These are phyloP conservation scores for Irpex lacteus DNA, from an alignment of 1,284 basidiomycete species.

Conservation along the genomic window DNA sequence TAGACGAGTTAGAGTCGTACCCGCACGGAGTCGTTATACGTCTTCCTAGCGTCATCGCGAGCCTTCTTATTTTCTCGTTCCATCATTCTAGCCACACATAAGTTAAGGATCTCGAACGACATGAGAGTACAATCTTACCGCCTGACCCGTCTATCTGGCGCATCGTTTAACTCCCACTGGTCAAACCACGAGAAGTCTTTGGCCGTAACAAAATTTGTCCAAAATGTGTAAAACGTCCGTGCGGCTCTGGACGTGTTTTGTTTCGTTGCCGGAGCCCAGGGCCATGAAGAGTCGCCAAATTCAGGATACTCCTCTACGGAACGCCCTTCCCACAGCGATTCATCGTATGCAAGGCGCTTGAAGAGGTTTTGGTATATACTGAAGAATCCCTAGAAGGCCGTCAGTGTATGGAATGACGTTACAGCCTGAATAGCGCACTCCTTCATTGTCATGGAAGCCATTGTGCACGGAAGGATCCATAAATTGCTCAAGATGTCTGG, in stretches of 20 bases:
- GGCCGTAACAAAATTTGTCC: slow-evolving; percentile 84
- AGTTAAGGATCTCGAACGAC: neutral
- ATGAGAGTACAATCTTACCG: slow-evolving; percentile 42
- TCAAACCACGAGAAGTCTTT: slow-evolving; percentile 94
- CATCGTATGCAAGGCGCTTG: slow-evolving; percentile 80
- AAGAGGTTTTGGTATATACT: slow-evolving; percentile 91
- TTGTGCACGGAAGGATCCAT: slow-evolving; percentile 78
- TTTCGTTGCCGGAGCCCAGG: slow-evolving; percentile 55
- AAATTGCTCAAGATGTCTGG: slow-evolving; percentile 83
- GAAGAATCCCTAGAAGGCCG: slow-evolving; percentile 74
- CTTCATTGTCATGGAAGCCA: slow-evolving; percentile 66
- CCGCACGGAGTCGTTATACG: slow-evolving; percentile 91
- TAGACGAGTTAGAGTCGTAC: slow-evolving; percentile 43
- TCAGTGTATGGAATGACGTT: neutral
- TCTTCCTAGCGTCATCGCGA: slow-evolving; percentile 82
- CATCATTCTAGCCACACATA: slow-evolving; percentile 61
- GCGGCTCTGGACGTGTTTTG: slow-evolving; percentile 45
- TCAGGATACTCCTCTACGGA: slow-evolving; percentile 57
- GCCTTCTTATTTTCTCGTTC: slow-evolving; percentile 96
- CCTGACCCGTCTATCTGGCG: slow-evolving; percentile 83
- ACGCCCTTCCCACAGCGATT: slow-evolving; percentile 56
- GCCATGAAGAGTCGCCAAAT: slow-evolving; percentile 82
- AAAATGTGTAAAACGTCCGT: slow-evolving; percentile 82
- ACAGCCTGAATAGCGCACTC: slow-evolving; percentile 44
- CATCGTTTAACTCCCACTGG: slow-evolving; percentile 80